These are phyloP conservation scores for Penicillium paxilli DNA, from an alignment of 495 filamentous ascomycete species.

Conservation along the genomic window DNA sequence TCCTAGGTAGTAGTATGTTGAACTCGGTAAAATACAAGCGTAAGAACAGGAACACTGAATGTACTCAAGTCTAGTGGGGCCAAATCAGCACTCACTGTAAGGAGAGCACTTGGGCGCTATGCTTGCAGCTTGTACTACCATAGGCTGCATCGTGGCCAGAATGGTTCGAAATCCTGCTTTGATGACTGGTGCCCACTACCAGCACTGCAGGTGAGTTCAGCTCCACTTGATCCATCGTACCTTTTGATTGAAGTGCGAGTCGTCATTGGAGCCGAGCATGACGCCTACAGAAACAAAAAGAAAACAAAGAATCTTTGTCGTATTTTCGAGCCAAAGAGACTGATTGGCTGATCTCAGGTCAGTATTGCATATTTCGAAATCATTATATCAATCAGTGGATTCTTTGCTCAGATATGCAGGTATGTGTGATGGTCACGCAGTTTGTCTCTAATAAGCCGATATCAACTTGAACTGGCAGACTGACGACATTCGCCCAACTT, in stretches of 20 bases:
- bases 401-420: not conserved
- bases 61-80: too few relatives aligned
- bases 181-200: constrained; percentile 7
- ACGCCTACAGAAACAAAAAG: too few relatives aligned
- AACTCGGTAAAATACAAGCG: too few relatives aligned
- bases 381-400: not conserved
- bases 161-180: constrained; percentile 5
- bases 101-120: too few relatives aligned
- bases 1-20: too few relatives aligned
- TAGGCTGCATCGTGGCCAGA: not conserved
- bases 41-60: too few relatives aligned
- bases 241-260: not conserved
- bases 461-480: too few relatives aligned
- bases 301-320: constrained; percentile 3
- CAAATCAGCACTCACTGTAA: not conserved
- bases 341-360: not conserved
- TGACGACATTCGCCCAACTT: too few relatives aligned
- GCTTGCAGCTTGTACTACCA: not conserved
- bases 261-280: constrained; percentile 16
- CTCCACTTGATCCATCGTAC: not conserved
- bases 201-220: too few relatives aligned
- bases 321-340: not conserved
- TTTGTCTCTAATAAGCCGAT: too few relatives aligned
- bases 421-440: not conserved
- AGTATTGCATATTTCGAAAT: not conserved